A percentile compares a stretch with the other conserved stretches of the same genome.
Conservation (phyloP, 1,284 basidiomycete genomes). For the Quambalaria eucalypti region DNA sequence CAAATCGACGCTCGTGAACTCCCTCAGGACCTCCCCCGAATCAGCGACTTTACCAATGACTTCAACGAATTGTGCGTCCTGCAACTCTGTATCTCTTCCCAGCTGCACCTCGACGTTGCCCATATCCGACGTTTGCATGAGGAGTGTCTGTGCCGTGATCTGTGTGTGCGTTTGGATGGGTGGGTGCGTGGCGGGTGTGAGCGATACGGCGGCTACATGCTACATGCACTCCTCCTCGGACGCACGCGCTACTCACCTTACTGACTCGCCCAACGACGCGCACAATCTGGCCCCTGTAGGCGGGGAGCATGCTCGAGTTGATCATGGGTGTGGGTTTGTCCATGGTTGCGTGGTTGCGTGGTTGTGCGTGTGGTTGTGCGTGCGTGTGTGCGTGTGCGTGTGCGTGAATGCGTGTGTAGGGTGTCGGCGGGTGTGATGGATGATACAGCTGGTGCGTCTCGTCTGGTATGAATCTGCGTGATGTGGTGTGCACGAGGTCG, state of each 20-base stretch:
- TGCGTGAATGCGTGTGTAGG: no score
- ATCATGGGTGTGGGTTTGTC: slow-evolving; percentile 36
- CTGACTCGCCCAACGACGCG: slow-evolving; percentile 37
- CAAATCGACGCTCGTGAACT: slow-evolving; percentile 25
- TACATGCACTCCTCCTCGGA: neutral
- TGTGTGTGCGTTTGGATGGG: slow-evolving; percentile 1
- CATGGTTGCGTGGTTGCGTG: slow-evolving; percentile 15
- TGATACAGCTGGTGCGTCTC: no score
- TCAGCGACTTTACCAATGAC: slow-evolving; percentile 41
- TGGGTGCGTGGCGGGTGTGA: neutral
- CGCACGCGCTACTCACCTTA: slow-evolving; percentile 12
- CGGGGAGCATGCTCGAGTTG: slow-evolving; percentile 34
- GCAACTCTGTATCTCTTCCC: slow-evolving; percentile 19
- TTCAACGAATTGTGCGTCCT: slow-evolving; percentile 25
- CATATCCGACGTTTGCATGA: slow-evolving; percentile 33
- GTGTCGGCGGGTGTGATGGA: no score
- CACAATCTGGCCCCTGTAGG: slow-evolving; percentile 23
- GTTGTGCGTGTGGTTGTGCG: neutral
- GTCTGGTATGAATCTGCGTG: no score
- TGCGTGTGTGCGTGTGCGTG: neutral
- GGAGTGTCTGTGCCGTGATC: slow-evolving; percentile 25
- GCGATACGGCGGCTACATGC: neutral
- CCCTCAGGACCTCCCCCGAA: slow-evolving; percentile 18
- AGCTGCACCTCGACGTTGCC: slow-evolving; percentile 37
- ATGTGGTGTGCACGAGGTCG: no score